Evolutionary conservation across 2,329 filamentous ascomycete genomes (phyloP), one percentile per base, ranked within the genome.

Genomic region (Calonectria honghensis): DNA sequence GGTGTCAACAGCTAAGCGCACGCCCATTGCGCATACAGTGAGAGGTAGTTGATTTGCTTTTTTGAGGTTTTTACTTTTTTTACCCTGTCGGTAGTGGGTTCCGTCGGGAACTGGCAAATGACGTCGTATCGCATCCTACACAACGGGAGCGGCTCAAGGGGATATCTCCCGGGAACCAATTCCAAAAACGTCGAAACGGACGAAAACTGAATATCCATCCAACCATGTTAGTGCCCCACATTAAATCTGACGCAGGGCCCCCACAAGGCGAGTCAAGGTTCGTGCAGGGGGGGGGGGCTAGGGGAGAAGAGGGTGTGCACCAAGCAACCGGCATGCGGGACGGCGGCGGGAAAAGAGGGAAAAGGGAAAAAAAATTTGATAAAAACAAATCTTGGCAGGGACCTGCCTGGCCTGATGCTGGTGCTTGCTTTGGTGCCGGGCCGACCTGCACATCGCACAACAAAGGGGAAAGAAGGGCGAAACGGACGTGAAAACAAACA

Each of bases 211-310:
- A 45, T 51, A 67, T 61, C 63, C 52, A 61, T 67, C n/a, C 20
- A 24, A 48, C 45, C 45, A 48, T 52, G 59, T 54, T 48, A 51
- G 68, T 11, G 32, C 4, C 45, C 61, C 61, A 66, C 48, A 39
- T 50, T 27, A 54, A 65, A 63, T 45, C 32, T 54, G 48, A 64
- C 29, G 24, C 31, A 65, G n/a, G 67, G 29, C 41, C 67, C 51
- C 57, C 74, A 72, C 72, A 74, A 69, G 68, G 72, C 72, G 74
- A 72, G 74, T 64, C 74, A 75, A 67, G 71, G 54, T 68, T 73
- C 61, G 63, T 41, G 70, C 57, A 68, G 39, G 70, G 45, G 69
- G 24, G 24, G 24, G 24, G 27, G 35, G 24, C 18, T n/a, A 24
- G 20, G 41, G 41, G 37, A 16, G 24, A 27, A 41, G 37, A 27